A percentile compares a stretch with the other conserved stretches of the same genome.
These are phyloP conservation scores for Ogataea hybrid DNA, from an alignment of 1,139 yeast genomes.

Conservation along the genomic window DNA sequence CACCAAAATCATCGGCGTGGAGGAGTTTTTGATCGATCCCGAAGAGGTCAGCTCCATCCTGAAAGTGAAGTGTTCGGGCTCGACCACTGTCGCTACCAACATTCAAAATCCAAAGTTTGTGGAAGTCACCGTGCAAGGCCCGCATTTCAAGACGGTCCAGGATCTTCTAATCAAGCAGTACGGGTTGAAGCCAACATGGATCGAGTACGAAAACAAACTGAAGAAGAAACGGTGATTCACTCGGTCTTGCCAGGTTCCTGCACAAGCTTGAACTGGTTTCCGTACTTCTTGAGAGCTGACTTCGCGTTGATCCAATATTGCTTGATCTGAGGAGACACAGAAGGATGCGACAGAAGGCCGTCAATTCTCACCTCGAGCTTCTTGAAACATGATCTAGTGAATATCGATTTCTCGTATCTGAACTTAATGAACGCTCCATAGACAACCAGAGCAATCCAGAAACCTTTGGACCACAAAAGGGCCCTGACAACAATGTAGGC, in stretches of 20 bases:
- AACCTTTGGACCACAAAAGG: constrained; percentile 60
- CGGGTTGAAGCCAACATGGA: constrained; percentile 70
- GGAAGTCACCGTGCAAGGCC: constrained; percentile 88
- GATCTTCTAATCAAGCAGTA: constrained; percentile 55
- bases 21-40: constrained; percentile 63
- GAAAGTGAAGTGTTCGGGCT: constrained; percentile 82
- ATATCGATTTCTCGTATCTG: constrained; percentile 73
- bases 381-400: constrained; percentile 70
- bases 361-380: constrained; percentile 72
- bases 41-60: constrained; percentile 65
- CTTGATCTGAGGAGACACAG: constrained; percentile 58
- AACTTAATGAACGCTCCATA: constrained; percentile 71
- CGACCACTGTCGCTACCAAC: constrained; percentile 66
- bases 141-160: constrained; percentile 65
- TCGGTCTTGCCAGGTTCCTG: constrained; percentile 15
- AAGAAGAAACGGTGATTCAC: constrained; percentile 32
- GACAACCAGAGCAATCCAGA: constrained; percentile 56
- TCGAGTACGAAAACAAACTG: constrained; percentile 62
- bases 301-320: constrained; percentile 61
- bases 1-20: constrained; percentile 71
- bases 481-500: constrained; percentile 51
- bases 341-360: constrained; percentile 54
- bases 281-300: constrained; percentile 38
- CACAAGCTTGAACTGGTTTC: constrained; percentile 15
- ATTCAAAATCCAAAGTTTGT: constrained; percentile 44